Evolutionary conservation across 2,329 filamentous ascomycete species (phyloP).

Genomic region (Stachybotrys elegans): DNA sequence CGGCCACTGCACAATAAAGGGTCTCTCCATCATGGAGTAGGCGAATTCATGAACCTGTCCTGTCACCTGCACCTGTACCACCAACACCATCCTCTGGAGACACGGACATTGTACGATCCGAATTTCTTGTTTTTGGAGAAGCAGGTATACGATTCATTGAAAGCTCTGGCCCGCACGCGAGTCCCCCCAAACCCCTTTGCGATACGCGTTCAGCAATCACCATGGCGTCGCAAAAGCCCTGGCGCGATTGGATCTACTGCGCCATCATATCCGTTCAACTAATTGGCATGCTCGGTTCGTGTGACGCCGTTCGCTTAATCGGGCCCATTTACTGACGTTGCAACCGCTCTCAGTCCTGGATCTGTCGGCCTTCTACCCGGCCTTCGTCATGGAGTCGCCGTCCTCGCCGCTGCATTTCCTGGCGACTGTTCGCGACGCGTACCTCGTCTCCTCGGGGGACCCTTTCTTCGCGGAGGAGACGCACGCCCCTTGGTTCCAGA

Average conservation of each 20-base stretch:
- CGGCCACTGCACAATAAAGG: too few species aligned
- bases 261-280: conserved; percentile 26
- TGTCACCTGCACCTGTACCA: too few species aligned
- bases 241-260: conserved; percentile 31
- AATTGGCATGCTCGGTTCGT: conserved; percentile 30
- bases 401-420: conserved; percentile 44
- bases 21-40: too few species aligned
- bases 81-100: too few species aligned
- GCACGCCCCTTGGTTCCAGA: conserved; percentile 43
- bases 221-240: conserved; percentile 18
- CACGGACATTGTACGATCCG: too few species aligned
- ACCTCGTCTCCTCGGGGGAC: conserved; percentile 45
- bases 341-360: conserved; percentile 41
- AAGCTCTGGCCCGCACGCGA: too few species aligned
- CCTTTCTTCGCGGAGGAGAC: conserved; percentile 40
- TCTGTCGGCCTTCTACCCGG: conserved; percentile 48
- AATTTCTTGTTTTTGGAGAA: too few species aligned
- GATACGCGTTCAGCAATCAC: too few species aligned
- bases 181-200: too few species aligned
- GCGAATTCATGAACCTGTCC: too few species aligned
- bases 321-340: conserved; percentile 2
- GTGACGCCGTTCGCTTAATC: neutral
- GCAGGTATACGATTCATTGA: too few species aligned
- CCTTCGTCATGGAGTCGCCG: conserved; percentile 34
- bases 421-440: conserved; percentile 38